phyloP scores from a whole-genome alignment of 257 asterid species.

The Solanum ossicruentum region DNA sequence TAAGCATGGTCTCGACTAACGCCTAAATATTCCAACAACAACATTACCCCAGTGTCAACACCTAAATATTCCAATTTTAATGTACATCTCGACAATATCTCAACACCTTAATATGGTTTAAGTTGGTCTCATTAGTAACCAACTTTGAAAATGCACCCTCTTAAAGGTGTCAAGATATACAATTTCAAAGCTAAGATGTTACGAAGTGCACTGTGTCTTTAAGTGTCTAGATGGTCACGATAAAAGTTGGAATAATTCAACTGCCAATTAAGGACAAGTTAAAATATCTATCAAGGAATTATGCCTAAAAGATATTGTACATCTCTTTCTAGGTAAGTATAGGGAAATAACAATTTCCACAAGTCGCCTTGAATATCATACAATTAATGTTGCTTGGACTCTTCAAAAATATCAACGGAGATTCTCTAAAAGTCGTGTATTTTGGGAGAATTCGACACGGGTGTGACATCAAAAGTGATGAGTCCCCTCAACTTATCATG shows the following conservation, averaged over 20 bases:
- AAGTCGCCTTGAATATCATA: not conserved
- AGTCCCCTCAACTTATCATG: not conserved
- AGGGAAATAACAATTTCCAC: not conserved
- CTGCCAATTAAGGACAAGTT: not conserved
- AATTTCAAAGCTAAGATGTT: not conserved
- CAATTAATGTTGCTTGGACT: not conserved
- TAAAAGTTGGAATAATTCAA: not conserved
- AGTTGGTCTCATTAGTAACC: not conserved
- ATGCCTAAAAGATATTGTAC: not conserved
- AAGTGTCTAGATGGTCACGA: not conserved
- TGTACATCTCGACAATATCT: not conserved
- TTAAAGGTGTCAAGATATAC: not conserved
- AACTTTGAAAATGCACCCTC: not conserved
- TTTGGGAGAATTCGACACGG: not conserved
- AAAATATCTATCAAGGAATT: not conserved
- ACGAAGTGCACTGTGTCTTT: not conserved
- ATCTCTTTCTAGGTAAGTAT: not conserved
- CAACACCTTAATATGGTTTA: not conserved
- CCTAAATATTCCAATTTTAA: not conserved
- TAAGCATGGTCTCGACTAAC: fast-evolving
- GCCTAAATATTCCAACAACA: not conserved
- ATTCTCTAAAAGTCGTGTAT: not conserved
- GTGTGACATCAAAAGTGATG: not conserved
- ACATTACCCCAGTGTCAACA: too few relatives aligned
- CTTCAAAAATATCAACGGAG: not conserved